phyloP scores from a whole-genome alignment of 2,329 filamentous ascomycete species.

The Phaeophleospora eucalypticola region DNA sequence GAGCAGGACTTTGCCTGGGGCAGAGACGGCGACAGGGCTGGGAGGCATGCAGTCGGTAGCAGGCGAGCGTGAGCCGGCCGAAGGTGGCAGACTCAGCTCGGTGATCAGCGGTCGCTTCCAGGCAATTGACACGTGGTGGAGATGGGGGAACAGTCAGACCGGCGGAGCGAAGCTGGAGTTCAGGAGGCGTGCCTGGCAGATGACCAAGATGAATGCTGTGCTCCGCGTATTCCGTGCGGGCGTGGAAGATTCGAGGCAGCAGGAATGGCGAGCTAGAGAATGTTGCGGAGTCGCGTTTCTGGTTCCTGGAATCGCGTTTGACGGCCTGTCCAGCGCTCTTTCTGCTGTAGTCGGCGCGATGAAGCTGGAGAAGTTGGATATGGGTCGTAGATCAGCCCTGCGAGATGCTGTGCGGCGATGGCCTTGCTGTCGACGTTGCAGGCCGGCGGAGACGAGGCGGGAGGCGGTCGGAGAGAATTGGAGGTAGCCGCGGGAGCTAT shows the following conservation, averaged over 20 bases:
- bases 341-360: no score
- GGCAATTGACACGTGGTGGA: background rate
- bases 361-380: no score
- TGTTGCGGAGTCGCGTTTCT: slow-evolving; percentile 10
- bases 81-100: slow-evolving; percentile 6
- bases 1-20: slow-evolving; percentile 92
- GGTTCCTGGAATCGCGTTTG: background rate
- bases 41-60: slow-evolving; percentile 18
- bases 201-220: no score
- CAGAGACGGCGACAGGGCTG: slow-evolving; percentile 59
- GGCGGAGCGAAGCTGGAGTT: slow-evolving; percentile 5
- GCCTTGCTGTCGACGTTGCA: background rate
- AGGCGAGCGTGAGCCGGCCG: slow-evolving; percentile 14
- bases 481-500: background rate
- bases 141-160: background rate
- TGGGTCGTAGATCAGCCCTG: no score
- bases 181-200: slow-evolving; percentile 8
- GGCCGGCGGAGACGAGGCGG: background rate
- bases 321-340: no score
- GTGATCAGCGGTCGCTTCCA: background rate
- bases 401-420: no score
- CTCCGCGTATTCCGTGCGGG: no score
- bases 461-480: background rate
- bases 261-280: slow-evolving; percentile 11
- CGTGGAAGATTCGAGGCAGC: slow-evolving; percentile 11